Evolutionary conservation across 2,329 filamentous ascomycete genomes (phyloP).

Genomic region (Ophiocordyceps sinensis): DNA sequence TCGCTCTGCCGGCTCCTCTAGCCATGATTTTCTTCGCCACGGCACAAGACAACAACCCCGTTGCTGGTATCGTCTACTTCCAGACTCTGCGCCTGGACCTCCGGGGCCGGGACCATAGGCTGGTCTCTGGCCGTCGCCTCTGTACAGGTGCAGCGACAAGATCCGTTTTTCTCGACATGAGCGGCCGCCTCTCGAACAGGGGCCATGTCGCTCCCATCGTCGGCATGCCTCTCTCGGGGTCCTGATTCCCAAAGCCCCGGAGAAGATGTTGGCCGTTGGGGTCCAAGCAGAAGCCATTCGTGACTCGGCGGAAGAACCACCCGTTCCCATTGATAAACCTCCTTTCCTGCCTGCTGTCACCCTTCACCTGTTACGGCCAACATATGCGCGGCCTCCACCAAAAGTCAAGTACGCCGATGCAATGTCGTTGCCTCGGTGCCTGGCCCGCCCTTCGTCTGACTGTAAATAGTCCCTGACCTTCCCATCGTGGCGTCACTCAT

Average conservation of each 20-base stretch:
- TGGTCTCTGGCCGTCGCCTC: background rate
- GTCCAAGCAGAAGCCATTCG: background rate
- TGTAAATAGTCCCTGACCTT: no score
- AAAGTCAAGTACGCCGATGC: no score
- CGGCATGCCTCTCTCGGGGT: background rate
- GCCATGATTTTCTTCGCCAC: background rate
- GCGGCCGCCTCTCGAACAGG: background rate
- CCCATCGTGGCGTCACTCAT: no score
- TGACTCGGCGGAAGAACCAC: background rate
- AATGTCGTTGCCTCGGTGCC: no score
- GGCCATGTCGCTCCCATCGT: background rate
- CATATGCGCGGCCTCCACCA: background rate
- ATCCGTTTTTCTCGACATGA: background rate
- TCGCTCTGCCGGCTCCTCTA: background rate
- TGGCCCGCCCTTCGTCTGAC: no score
- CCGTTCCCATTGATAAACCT: background rate
- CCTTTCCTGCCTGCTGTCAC: background rate
- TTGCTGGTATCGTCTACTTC: background rate
- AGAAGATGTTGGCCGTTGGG: background rate
- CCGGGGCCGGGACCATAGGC: background rate
- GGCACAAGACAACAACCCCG: background rate
- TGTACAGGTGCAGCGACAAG: background rate
- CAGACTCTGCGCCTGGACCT: background rate
- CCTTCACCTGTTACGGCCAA: background rate
- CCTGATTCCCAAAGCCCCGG: background rate